Evolutionary conservation across 108 stramenopile species (phyloP).

Genomic region (Aureococcus anophagefferens): DNA sequence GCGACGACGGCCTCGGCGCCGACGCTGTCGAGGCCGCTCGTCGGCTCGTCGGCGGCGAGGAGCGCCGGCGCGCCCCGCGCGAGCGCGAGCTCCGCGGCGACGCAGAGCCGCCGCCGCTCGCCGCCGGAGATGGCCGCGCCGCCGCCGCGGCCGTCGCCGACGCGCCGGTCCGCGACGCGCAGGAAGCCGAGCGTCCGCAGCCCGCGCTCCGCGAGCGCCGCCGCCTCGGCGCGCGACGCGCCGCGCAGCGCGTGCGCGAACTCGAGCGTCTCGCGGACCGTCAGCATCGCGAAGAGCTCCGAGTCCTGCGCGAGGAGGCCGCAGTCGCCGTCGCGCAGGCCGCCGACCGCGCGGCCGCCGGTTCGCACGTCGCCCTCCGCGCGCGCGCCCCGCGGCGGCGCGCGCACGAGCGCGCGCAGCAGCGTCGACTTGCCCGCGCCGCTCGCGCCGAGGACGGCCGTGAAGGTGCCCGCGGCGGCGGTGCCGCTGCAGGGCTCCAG

Average conservation of each 20-base stretch:
- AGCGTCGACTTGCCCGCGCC: not conserved
- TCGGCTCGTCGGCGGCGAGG: conserved; percentile 59
- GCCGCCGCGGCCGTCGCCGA: conserved; percentile 39
- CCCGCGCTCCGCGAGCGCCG: conserved; percentile 28
- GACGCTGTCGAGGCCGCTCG: conserved; percentile 63
- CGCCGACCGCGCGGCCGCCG: not conserved
- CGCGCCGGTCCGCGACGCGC: conserved; percentile 37
- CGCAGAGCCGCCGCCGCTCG: conserved; percentile 61
- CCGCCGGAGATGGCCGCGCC: conserved; percentile 56
- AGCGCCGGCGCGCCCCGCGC: not conserved
- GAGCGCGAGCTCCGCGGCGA: conserved; percentile 57
- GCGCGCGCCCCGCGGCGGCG: not conserved
- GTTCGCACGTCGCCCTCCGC: not conserved
- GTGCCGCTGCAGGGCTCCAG: too few relatives aligned
- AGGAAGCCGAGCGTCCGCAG: conserved; percentile 52
- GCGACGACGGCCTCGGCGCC: conserved; percentile 51
- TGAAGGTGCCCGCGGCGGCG: too few relatives aligned
- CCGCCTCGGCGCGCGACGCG: not conserved
- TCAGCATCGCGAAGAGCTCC: conserved; percentile 65
- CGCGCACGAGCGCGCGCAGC: not conserved
- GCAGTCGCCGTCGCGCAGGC: conserved; percentile 33
- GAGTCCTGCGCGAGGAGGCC: conserved; percentile 70
- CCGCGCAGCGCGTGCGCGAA: conserved; percentile 26
- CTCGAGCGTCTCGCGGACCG: conserved; percentile 61
- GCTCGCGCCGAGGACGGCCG: too few relatives aligned